Conservation (phyloP, 148 eudicot genomes). For the Cornus suecica region DNA sequence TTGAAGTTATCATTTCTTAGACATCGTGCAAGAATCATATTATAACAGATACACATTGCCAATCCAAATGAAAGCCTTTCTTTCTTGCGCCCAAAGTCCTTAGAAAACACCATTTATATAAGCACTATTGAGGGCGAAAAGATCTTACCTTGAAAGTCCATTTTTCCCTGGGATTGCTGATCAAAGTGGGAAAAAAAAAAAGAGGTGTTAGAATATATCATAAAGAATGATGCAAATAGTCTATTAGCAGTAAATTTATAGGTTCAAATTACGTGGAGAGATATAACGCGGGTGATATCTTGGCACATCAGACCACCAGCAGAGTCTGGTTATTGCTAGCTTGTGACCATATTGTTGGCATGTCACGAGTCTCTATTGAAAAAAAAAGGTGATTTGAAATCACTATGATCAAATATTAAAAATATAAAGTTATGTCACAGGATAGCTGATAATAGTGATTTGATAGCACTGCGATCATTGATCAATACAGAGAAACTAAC, state of each 20-base stretch:
- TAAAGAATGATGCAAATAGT: not conserved
- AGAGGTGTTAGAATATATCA: not conserved
- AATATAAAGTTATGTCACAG: not conserved
- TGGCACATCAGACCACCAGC: constrained; percentile 36
- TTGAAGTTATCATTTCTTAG: not conserved
- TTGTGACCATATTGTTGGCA: constrained; percentile 53
- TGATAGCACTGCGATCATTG: not conserved
- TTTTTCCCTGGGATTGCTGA: constrained; percentile 21
- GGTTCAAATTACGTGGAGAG: constrained; percentile 36
- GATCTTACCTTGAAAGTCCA: constrained; percentile 17
- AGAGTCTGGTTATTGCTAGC: constrained; percentile 38
- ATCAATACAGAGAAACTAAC: constrained; percentile 22
- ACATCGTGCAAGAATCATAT: not conserved
- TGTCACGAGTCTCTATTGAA: constrained; percentile 47
- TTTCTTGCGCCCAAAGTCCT: not conserved
- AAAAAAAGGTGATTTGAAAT: too few relatives aligned
- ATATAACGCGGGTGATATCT: constrained; percentile 54
- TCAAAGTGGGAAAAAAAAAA: not conserved
- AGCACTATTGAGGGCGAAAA: not conserved
- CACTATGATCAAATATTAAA: not conserved
- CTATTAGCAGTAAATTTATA: not conserved
- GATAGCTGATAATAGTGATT: not conserved
- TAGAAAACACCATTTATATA: not conserved
- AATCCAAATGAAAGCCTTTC: not conserved
- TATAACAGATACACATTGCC: not conserved